Evolutionary conservation across 805 yeast genomes (phyloP).

Genomic region (Suhomyces vadensis): DNA sequence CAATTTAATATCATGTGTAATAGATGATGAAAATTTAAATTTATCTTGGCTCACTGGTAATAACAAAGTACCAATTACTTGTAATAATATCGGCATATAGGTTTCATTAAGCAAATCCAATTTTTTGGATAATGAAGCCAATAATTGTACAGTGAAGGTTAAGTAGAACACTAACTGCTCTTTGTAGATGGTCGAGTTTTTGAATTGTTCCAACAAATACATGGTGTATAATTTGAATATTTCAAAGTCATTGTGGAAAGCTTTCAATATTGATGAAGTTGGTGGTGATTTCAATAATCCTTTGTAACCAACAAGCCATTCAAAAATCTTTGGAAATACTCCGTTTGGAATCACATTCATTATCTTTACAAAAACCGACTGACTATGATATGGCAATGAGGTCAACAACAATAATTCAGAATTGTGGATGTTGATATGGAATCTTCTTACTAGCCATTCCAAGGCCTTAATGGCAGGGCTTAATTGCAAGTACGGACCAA

Average conservation of each 20-base stretch:
- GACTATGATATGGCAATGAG: slow-evolving; percentile 76
- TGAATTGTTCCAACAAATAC: slow-evolving; percentile 50
- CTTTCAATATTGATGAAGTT: slow-evolving; percentile 65
- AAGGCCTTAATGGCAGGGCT: slow-evolving; percentile 77
- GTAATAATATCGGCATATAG: slow-evolving; percentile 57
- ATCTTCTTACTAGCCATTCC: slow-evolving; percentile 95
- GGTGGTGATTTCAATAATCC: slow-evolving; percentile 66
- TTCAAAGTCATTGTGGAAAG: slow-evolving; percentile 64
- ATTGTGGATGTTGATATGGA: slow-evolving; percentile 78
- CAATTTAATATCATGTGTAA: slow-evolving; percentile 60
- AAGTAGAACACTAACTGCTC: slow-evolving; percentile 78
- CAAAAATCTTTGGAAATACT: slow-evolving; percentile 72
- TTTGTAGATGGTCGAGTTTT: slow-evolving; percentile 59
- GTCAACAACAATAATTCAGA: slow-evolving; percentile 71
- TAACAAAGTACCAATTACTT: slow-evolving; percentile 57
- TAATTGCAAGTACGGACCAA: slow-evolving; percentile 74
- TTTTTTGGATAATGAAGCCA: slow-evolving; percentile 59
- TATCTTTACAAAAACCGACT: slow-evolving; percentile 72
- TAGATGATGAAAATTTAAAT: slow-evolving; percentile 19
- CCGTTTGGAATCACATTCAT: slow-evolving; percentile 65
- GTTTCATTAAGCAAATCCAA: slow-evolving; percentile 46
- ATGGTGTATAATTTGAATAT: slow-evolving; percentile 66
- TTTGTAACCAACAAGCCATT: slow-evolving; percentile 69
- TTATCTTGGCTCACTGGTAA: slow-evolving; percentile 32
- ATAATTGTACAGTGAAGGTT: slow-evolving; percentile 64